A percentile compares a stretch with the other conserved stretches of the same genome.
Conservation (phyloP, 768 basidiomycete genomes). For the Suillus luteus region DNA sequence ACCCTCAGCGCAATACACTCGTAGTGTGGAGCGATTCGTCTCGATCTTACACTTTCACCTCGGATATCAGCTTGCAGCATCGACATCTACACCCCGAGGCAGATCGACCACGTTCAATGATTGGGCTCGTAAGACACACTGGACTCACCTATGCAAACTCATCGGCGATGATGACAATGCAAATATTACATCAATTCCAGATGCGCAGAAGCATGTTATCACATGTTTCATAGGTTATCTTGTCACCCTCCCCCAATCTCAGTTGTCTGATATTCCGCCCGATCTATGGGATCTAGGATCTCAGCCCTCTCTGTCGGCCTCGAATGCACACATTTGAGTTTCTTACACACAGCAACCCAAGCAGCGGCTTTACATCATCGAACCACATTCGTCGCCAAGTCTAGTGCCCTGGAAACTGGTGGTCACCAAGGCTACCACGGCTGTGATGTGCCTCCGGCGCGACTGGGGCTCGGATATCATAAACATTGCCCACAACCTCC, state of each 20-base stretch:
- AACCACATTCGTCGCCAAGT: neutral
- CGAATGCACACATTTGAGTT: neutral
- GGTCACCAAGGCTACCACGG: neutral
- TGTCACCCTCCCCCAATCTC: neutral
- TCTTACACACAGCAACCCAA: neutral
- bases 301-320: neutral
- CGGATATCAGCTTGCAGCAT: neutral
- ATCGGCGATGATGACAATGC: neutral
- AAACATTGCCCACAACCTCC: neutral
- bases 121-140: neutral
- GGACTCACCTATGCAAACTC: neutral
- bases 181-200: neutral
- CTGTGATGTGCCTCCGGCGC: slow-evolving; percentile 9
- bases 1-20: neutral
- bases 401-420: neutral
- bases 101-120: neutral
- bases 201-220: neutral
- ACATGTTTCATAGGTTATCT: neutral
- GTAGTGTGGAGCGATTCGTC: neutral
- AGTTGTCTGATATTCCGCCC: neutral
- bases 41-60: neutral
- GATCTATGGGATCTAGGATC: slow-evolving; percentile 6
- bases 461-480: slow-evolving; percentile 1
- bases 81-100: neutral
- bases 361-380: neutral